Percentiles rank a stretch among this genome's conserved stretches.
Evolutionary conservation across 140 eudicot species (phyloP).

Genomic region (Bidens hawaiensis): DNA sequence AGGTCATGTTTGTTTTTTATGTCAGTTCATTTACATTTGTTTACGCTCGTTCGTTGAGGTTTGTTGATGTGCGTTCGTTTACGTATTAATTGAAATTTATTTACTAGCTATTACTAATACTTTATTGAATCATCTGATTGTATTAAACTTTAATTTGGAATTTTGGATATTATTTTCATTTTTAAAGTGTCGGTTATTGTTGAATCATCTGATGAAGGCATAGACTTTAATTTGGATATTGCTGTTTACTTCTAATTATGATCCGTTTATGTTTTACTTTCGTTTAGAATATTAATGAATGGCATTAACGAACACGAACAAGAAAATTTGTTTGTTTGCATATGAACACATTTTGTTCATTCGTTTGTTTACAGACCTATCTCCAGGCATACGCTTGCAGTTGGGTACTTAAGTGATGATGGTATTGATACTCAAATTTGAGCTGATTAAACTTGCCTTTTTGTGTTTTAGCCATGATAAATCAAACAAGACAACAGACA

Average conservation of each 20-base stretch:
- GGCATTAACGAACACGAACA: not conserved
- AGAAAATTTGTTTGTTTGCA: not conserved
- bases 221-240: not conserved
- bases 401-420: not conserved
- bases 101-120: not conserved
- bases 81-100: not conserved
- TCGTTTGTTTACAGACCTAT: no score
- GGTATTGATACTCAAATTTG: conserved; percentile 10
- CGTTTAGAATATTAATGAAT: no score
- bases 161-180: no score
- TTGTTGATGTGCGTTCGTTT: not conserved
- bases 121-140: not conserved
- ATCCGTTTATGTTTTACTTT: no score
- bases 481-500: conserved; percentile 91
- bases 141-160: not conserved
- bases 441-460: conserved; percentile 13
- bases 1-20: no score
- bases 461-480: conserved; percentile 58
- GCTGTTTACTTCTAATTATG: not conserved
- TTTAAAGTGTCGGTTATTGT: no score
- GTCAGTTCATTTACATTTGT: no score
- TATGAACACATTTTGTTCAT: no score
- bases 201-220: no score
- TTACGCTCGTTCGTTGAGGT: no score
- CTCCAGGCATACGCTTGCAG: not conserved